Base-by-base conservation (phyloP, 2,329 filamentous ascomycete species). In the Verticillium dahliae region DNA sequence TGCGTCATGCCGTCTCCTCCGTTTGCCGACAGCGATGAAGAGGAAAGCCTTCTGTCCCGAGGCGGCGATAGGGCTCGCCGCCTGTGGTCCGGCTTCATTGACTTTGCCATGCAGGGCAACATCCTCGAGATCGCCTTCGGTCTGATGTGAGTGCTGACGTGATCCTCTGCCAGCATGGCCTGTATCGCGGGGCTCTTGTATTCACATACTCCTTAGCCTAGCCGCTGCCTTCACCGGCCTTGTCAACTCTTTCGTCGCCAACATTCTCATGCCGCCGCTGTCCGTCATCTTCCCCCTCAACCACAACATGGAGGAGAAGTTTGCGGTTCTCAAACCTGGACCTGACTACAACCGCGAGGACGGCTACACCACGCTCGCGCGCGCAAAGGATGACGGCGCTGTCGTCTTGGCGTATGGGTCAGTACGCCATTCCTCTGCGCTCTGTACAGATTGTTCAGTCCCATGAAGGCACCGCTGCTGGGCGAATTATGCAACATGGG, bases 101-200 rank as follows among this genome's bases (percentile, higher is more conserved):
- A 90, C 71, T 92, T 91, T 73, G 88, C 88, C 0, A 83, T 90
- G 60, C 85, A 89, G 65, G 89, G 90, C 62, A 91, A 91, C 67
- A 89, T 91, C 57, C 80, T 92, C 33, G 86, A 91, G 72, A 89
- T 92, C 62, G 89, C 89, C 15, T 86, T 91, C 67, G 89, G 89
- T 66, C 76, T 91, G 65, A 91, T 92, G 88, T 90, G 70, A 72
- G 79, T 74, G 31, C 58, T 58, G 58, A 39, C 14, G 22, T 60
- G 37, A 33, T 18, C 34, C 34, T 34, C 58, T 54, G 22, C 27
- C 27, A 31, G 27, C 27, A 31, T 31, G 27, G 27, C 4, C 27
- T 31, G 27, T 31, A 31, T 4, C 27, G 27, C 27, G 27, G 27
- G 27, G 27, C 2, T 3, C 4, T 4, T 58, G 33, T 31, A 58